A percentile compares a stretch with the other conserved stretches of the same genome.
phyloP scores from a whole-genome alignment of 2,329 filamentous ascomycete species.

The Fusarium virguliforme region DNA sequence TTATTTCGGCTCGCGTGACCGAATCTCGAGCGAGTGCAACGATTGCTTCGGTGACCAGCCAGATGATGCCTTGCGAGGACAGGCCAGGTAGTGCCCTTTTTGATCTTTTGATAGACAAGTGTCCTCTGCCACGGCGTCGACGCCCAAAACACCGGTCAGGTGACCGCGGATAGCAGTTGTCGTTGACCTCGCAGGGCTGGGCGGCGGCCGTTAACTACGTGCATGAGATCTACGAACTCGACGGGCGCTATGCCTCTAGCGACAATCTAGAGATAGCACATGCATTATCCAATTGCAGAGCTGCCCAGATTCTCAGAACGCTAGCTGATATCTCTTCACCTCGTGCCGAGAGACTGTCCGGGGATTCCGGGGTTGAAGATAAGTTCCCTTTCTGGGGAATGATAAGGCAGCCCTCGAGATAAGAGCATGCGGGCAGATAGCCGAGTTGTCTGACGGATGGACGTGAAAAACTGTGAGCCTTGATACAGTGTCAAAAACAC shows the following conservation, averaged over 20 bases:
- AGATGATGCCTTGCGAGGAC: not conserved
- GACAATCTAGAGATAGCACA: conserved; percentile 37
- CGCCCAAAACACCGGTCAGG: conserved; percentile 13
- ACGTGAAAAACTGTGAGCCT: not conserved
- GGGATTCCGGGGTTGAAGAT: conserved; percentile 44
- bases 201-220: conserved; percentile 26
- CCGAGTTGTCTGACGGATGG: conserved; percentile 4
- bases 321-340: conserved; percentile 37
- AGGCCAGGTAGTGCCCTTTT: not conserved
- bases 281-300: conserved; percentile 38
- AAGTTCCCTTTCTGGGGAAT: conserved; percentile 32
- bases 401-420: conserved; percentile 30
- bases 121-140: not conserved
- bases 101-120: not conserved
- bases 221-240: conserved; percentile 31
- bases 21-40: not conserved
- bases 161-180: conserved; percentile 16
- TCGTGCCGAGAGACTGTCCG: conserved; percentile 35
- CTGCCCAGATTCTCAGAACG: conserved; percentile 38
- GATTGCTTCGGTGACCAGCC: conserved; percentile 6
- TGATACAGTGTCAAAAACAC: conserved; percentile 16
- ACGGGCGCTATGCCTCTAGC: not conserved
- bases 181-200: not conserved
- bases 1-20: conserved; percentile 18
- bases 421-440: conserved; percentile 33